Percentiles rank a stretch among this genome's conserved stretches.
Conservation (phyloP, 2,329 filamentous ascomycete species). For the Cadophora sp. region DNA sequence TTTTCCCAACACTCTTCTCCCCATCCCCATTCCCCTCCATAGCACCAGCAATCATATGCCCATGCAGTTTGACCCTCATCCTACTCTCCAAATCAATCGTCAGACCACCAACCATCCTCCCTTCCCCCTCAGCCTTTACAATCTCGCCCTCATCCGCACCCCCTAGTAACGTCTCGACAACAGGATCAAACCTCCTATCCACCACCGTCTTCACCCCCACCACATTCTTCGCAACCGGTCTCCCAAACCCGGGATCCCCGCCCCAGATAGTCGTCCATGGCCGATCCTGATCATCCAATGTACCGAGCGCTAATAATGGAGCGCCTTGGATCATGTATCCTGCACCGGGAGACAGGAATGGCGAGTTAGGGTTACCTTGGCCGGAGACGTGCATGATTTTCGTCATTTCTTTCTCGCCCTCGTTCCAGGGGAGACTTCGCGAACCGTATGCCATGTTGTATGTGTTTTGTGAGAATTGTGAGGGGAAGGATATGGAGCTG, state of each 20-base stretch:
- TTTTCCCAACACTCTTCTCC: conserved; percentile 13
- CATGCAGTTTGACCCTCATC: conserved; percentile 76
- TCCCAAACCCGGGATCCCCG: conserved; percentile 72
- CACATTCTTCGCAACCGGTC: conserved; percentile 64
- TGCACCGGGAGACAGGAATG: conserved; percentile 66
- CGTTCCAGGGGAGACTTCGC: conserved; percentile 48
- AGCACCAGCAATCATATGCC: conserved; percentile 71
- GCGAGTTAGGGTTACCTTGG: conserved; percentile 68
- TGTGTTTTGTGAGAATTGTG: background rate
- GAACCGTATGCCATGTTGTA: background rate
- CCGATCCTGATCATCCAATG: conserved; percentile 66
- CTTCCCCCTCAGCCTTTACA: conserved; percentile 42
- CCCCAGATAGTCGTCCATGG: conserved; percentile 83
- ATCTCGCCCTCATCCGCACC: conserved; percentile 51
- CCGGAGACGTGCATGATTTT: conserved; percentile 62
- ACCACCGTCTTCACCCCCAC: conserved; percentile 68
- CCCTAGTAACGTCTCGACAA: conserved; percentile 66
- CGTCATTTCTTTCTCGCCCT: conserved; percentile 71
- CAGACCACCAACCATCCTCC: conserved; percentile 65
- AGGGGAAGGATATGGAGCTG: background rate
- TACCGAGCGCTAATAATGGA: conserved; percentile 74
- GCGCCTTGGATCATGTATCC: conserved; percentile 64
- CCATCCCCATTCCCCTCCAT: conserved; percentile 46
- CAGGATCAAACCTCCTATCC: conserved; percentile 70
- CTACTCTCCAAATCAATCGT: conserved; percentile 69